phyloP scores from a whole-genome alignment of 768 basidiomycete species.

The Suillus placidus region DNA sequence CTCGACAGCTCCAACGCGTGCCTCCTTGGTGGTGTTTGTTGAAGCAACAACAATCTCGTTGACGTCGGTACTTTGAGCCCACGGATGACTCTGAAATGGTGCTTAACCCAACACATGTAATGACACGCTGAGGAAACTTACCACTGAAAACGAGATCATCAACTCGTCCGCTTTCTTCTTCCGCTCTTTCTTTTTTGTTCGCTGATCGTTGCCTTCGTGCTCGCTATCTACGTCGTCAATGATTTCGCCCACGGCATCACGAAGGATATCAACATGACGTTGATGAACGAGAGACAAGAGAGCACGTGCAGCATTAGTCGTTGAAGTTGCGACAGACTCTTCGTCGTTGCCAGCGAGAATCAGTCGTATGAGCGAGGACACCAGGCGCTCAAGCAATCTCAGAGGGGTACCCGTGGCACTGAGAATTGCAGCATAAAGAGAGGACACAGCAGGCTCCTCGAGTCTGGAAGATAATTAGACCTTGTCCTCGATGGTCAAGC shows the following conservation, averaged over 20 bases:
- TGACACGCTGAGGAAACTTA: conserved; percentile 28
- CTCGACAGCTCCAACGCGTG: conserved; percentile 62
- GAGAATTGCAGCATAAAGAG: conserved; percentile 34
- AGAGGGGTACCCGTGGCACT: conserved; percentile 26
- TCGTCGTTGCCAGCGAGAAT: conserved; percentile 14
- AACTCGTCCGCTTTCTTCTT: conserved; percentile 55
- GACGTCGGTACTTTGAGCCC: conserved; percentile 35
- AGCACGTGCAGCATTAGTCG: conserved; percentile 22
- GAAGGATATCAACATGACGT: conserved; percentile 57
- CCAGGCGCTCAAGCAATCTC: conserved; percentile 24
- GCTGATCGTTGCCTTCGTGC: conserved; percentile 22
- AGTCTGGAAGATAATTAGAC: conserved; percentile 27
- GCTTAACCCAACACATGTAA: background rate
- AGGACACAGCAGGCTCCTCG: conserved; percentile 30
- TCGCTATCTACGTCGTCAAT: conserved; percentile 27
- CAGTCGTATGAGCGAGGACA: conserved; percentile 26
- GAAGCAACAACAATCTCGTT: conserved; percentile 56
- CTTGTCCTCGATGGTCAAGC: too few relatives aligned
- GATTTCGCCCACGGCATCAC: conserved; percentile 41
- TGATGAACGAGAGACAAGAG: conserved; percentile 67
- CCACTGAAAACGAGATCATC: conserved; percentile 60
- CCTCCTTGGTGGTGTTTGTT: conserved; percentile 59
- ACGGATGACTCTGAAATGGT: conserved; percentile 25
- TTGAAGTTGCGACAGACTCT: conserved; percentile 7
- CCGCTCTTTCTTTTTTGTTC: conserved; percentile 27